A percentile compares a stretch with the other conserved stretches of the same genome.
Conservation (phyloP, 1,139 yeast genomes). For the Zygoascus hellenicus region DNA sequence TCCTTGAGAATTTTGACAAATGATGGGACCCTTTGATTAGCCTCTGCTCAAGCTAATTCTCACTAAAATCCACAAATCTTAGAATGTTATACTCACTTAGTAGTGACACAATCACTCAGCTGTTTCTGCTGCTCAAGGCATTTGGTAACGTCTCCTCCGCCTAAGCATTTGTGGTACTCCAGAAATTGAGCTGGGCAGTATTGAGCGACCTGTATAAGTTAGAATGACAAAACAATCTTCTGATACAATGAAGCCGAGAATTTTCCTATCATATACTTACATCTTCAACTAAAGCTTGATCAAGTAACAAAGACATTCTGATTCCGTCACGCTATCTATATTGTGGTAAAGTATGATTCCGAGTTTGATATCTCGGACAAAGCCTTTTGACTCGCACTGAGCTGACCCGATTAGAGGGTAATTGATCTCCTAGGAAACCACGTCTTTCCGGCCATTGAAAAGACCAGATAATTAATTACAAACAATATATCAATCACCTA, state of each 20-base stretch:
- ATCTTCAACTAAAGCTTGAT: slow-evolving; percentile 51
- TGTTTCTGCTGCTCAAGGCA: slow-evolving; percentile 49
- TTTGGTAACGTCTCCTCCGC: slow-evolving; percentile 42
- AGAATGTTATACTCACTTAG: slow-evolving; percentile 24
- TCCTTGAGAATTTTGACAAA: slow-evolving; percentile 55
- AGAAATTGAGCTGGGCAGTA: slow-evolving; percentile 61
- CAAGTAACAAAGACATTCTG: slow-evolving; percentile 43
- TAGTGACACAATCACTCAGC: slow-evolving; percentile 52
- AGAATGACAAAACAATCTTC: background rate
- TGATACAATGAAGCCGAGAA: background rate
- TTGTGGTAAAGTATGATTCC: no score
- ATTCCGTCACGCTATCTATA: background rate
- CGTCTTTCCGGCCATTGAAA: no score
- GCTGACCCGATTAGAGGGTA: no score
- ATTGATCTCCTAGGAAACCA: no score
- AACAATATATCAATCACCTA: no score
- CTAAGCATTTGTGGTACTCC: slow-evolving; percentile 60
- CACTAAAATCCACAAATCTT: background rate
- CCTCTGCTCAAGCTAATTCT: background rate
- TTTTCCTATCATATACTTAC: slow-evolving; percentile 26
- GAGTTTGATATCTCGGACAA: no score
- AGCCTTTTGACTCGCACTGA: no score
- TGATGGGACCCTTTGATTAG: slow-evolving; percentile 45
- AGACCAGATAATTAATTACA: no score
- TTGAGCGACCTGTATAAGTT: slow-evolving; percentile 44